Conservation (phyloP, 441 rosid genomes). For the Gossypium gossypioides region DNA sequence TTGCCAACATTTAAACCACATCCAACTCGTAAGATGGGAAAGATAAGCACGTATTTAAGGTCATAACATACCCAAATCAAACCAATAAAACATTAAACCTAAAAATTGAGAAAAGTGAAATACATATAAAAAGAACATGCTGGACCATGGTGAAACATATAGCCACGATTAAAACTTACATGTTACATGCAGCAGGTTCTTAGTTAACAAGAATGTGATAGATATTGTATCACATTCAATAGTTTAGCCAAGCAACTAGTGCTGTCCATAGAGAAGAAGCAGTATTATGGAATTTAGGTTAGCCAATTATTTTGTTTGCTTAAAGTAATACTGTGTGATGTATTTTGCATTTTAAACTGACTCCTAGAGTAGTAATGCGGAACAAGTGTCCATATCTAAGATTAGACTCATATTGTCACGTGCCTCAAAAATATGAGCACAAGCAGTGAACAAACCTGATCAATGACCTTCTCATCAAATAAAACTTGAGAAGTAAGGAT, state of each 20-base stretch:
- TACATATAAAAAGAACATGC: neutral
- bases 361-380: neutral
- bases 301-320: neutral
- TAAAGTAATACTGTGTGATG: neutral
- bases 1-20: neutral
- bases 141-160: neutral
- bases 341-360: neutral
- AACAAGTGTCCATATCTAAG: neutral
- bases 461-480: conserved; percentile 81
- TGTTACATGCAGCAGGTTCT: neutral
- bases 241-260: neutral
- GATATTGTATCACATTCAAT: neutral
- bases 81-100: neutral
- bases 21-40: neutral
- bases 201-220: neutral
- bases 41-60: neutral
- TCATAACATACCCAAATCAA: neutral
- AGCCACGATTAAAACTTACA: neutral
- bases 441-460: conserved; percentile 49
- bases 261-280: neutral
- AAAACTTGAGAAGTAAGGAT: conserved; percentile 73
- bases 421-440: neutral
- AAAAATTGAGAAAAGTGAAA: neutral
- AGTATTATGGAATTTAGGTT: neutral
- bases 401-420: neutral